These are phyloP conservation scores for Cytospora chrysosperma DNA, from an alignment of 2,329 filamentous ascomycete genomes.

Conservation along the genomic window DNA sequence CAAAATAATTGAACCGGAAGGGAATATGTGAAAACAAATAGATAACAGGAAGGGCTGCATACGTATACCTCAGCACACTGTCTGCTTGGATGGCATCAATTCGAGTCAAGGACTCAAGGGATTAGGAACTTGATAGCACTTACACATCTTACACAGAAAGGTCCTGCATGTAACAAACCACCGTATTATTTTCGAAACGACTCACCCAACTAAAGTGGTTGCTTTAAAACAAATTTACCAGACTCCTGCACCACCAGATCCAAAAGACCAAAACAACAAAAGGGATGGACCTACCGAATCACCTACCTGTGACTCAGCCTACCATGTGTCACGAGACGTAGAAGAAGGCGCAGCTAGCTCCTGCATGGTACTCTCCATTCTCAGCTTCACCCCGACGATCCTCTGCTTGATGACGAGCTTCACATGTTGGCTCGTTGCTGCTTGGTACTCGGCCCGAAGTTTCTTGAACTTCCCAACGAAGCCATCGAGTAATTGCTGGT, in stretches of 20 bases:
- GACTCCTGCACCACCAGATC: background rate
- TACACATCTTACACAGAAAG: too few relatives aligned
- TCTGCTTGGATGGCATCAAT: too few relatives aligned
- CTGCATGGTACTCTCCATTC: background rate
- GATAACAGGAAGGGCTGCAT: too few relatives aligned
- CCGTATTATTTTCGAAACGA: too few relatives aligned
- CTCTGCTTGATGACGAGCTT: background rate
- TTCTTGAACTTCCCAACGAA: background rate
- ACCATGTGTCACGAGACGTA: background rate
- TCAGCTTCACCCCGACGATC: background rate
- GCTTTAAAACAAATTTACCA: background rate
- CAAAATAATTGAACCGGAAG: too few relatives aligned
- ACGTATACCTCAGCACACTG: too few relatives aligned
- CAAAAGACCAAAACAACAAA: background rate
- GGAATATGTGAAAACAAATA: too few relatives aligned
- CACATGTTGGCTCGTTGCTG: background rate
- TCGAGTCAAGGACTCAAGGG: too few relatives aligned
- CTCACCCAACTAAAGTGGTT: too few relatives aligned
- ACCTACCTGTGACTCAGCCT: background rate
- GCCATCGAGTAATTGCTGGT: background rate
- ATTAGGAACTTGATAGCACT: too few relatives aligned
- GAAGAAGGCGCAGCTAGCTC: background rate
- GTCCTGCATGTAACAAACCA: too few relatives aligned
- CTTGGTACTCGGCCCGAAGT: conserved; percentile 1
- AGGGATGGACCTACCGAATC: background rate